Conservation (phyloP, 176 grass and related monocot genomes). For the Panicum miliaceum region DNA sequence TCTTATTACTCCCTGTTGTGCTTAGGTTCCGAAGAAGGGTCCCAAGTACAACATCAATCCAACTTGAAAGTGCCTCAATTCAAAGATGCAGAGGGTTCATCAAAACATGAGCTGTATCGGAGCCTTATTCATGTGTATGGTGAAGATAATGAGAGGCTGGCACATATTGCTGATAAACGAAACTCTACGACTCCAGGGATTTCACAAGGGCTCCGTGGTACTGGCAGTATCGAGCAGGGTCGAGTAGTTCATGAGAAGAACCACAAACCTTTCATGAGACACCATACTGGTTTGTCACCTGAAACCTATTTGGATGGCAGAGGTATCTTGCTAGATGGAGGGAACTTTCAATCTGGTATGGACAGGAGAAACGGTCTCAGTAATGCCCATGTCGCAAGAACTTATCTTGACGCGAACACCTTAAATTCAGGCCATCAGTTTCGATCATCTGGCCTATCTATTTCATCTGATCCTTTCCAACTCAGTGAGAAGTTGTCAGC, state of each 20-base stretch:
- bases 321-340: constrained; percentile 46
- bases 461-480: constrained; percentile 32
- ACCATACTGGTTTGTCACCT: constrained; percentile 9
- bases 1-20: constrained; percentile 46
- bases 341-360: constrained; percentile 30
- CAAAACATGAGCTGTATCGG: constrained; percentile 31
- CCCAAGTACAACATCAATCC: constrained; percentile 37
- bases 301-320: constrained; percentile 39
- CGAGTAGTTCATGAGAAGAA: constrained; percentile 40
- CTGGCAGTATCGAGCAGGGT: background rate
- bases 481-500: constrained; percentile 35
- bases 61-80: constrained; percentile 30
- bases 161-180: constrained; percentile 33
- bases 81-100: constrained; percentile 29
- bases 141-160: constrained; percentile 27
- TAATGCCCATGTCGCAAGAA: constrained; percentile 47
- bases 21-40: constrained; percentile 52
- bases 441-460: constrained; percentile 32
- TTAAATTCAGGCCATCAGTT: constrained; percentile 28
- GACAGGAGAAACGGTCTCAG: constrained; percentile 19
- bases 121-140: constrained; percentile 64
- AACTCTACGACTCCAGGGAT: constrained; percentile 9
- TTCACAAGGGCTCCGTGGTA: constrained; percentile 34
- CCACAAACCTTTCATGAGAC: constrained; percentile 22
- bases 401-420: constrained; percentile 32